Evolutionary conservation across 257 asterid genomes (phyloP).

Genomic region (Salvia rosmarinus): DNA sequence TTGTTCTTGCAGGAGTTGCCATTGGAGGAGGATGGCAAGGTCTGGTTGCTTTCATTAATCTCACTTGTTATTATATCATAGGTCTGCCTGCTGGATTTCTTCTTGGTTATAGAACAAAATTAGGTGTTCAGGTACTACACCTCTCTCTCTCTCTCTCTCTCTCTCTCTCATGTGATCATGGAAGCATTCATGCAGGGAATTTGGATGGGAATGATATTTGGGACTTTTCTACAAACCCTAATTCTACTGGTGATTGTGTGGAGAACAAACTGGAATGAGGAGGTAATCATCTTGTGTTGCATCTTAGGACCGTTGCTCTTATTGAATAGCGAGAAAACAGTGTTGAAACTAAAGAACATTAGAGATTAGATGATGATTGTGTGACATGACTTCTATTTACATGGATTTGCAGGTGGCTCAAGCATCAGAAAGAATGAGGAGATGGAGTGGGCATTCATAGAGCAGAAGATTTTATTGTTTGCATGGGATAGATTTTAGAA

Average conservation of each 20-base stretch:
- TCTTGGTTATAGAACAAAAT: conserved; percentile 69
- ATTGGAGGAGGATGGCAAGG: conserved; percentile 99
- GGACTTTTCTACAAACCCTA: conserved; percentile 79
- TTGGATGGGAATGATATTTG: conserved; percentile 98
- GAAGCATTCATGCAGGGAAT: conserved; percentile 59
- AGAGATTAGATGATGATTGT: background rate
- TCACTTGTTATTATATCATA: conserved; percentile 72
- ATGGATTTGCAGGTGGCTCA: conserved; percentile 70
- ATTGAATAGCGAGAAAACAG: background rate
- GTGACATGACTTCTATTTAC: background rate
- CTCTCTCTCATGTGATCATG: conserved; percentile 8
- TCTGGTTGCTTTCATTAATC: conserved; percentile 80
- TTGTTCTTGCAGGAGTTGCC: conserved; percentile 74
- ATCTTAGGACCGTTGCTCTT: background rate
- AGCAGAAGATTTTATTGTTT: background rate
- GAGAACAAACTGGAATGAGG: conserved; percentile 86
- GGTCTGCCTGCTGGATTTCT: conserved; percentile 85
- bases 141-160: background rate
- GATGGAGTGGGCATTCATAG: conserved; percentile 58
- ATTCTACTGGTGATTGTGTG: conserved; percentile 67
- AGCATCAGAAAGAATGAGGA: conserved; percentile 78
- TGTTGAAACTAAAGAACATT: background rate
- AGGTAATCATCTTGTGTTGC: conserved; percentile 48
- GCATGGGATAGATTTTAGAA: background rate
- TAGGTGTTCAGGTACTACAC: conserved; percentile 76